These are phyloP conservation scores for Hypocreales sp. DNA, from an alignment of 2,329 filamentous ascomycete genomes.

Conservation along the genomic window DNA sequence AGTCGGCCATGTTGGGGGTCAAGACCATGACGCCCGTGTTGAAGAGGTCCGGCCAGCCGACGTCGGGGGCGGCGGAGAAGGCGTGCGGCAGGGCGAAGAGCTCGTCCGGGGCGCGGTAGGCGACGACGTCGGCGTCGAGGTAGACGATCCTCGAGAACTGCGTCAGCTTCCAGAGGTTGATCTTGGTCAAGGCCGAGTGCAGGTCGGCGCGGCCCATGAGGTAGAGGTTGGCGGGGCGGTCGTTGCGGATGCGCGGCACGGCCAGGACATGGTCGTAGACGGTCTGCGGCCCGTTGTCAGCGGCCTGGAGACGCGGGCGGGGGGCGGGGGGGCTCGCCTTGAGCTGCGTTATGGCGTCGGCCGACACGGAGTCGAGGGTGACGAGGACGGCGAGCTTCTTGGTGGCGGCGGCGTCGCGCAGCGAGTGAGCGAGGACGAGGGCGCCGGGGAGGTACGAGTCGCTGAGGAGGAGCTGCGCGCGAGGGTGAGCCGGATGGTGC, in stretches of 20 bases:
- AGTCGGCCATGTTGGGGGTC: conserved; percentile 73
- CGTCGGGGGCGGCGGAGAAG: conserved; percentile 71
- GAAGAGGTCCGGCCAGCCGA: conserved; percentile 96
- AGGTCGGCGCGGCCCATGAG: conserved; percentile 88
- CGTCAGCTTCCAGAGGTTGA: conserved; percentile 80
- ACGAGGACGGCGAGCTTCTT: conserved; percentile 78
- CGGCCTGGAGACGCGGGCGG: not conserved
- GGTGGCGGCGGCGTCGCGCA: conserved; percentile 75
- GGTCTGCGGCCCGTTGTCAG: conserved; percentile 28
- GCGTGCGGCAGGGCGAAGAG: conserved; percentile 53
- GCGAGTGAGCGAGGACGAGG: conserved; percentile 82
- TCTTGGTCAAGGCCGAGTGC: conserved; percentile 89
- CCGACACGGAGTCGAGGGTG: conserved; percentile 63
- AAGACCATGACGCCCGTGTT: conserved; percentile 96
- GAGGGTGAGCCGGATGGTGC: too few relatives aligned
- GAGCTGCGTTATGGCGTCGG: conserved; percentile 63
- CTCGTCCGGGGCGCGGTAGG: conserved; percentile 80
- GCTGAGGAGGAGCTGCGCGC: conserved; percentile 85
- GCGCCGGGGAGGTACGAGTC: conserved; percentile 90
- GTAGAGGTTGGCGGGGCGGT: conserved; percentile 64
- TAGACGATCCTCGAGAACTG: conserved; percentile 91
- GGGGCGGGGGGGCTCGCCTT: conserved; percentile 35
- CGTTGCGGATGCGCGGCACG: conserved; percentile 65
- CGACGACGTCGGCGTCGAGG: conserved; percentile 87
- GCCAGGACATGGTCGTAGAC: conserved; percentile 84